Evolutionary conservation across 2,329 filamentous ascomycete genomes (phyloP).

Genomic region (Ophiosphaerella korrae): DNA sequence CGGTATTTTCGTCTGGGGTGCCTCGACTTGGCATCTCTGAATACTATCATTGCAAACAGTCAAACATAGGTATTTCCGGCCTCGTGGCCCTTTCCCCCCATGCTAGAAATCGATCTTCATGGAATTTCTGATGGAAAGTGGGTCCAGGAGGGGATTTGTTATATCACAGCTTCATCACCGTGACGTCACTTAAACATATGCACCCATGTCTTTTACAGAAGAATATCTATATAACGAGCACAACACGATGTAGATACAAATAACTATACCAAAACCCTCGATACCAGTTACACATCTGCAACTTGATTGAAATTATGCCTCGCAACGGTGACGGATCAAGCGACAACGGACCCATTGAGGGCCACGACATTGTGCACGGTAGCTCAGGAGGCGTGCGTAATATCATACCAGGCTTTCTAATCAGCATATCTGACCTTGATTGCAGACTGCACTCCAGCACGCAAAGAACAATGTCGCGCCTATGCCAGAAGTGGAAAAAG

Average conservation of each 20-base stretch:
- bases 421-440: neutral
- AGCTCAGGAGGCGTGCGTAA: conserved; percentile 39
- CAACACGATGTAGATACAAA: neutral
- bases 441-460: conserved; percentile 40
- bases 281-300: neutral
- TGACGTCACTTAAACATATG: neutral
- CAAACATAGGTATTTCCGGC: neutral
- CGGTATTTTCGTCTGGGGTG: too few species aligned
- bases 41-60: too few species aligned
- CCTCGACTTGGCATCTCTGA: too few species aligned
- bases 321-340: conserved; percentile 49
- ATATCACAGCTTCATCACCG: neutral
- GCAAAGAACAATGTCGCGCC: conserved; percentile 47
- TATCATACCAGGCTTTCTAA: neutral
- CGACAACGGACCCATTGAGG: conserved; percentile 49
- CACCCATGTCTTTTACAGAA: too few species aligned
- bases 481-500: conserved; percentile 46
- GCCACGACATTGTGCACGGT: conserved; percentile 44
- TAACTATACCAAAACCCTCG: neutral
- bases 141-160: neutral
- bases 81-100: neutral
- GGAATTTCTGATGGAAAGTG: neutral
- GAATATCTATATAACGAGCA: too few species aligned
- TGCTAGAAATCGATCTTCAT: neutral
- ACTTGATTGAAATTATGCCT: conserved; percentile 35